These are phyloP conservation scores for Sphaerosporella brunnea DNA, from an alignment of 495 filamentous ascomycete species.

Conservation along the genomic window DNA sequence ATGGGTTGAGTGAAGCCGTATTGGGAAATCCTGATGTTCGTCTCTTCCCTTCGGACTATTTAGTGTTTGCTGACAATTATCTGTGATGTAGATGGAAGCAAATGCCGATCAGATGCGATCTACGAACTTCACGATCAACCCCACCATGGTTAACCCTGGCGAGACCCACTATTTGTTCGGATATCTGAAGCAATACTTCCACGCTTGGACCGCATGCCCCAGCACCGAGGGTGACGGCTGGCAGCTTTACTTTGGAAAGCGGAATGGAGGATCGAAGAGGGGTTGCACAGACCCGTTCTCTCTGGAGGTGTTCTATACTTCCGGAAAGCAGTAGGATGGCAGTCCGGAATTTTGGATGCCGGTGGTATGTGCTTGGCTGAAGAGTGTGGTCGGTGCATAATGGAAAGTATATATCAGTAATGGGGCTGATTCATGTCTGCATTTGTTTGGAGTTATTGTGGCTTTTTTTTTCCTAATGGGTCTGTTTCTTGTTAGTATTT, in stretches of 20 bases:
- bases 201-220: neutral
- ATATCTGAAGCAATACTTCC: neutral
- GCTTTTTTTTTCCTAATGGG: too few relatives aligned
- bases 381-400: too few relatives aligned
- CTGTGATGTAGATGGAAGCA: neutral
- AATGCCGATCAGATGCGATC: neutral
- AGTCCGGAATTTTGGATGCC: too few relatives aligned
- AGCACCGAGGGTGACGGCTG: neutral
- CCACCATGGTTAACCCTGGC: neutral
- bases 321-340: too few relatives aligned
- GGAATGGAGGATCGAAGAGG: neutral
- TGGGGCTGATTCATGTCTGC: too few relatives aligned
- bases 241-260: neutral
- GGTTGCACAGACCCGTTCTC: constrained; percentile 6
- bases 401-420: too few relatives aligned
- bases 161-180: neutral
- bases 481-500: too few relatives aligned
- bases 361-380: too few relatives aligned
- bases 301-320: neutral
- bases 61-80: neutral
- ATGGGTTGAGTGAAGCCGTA: neutral
- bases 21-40: neutral
- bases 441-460: too few relatives aligned
- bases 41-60: neutral
- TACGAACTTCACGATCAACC: neutral